Percentiles rank a stretch among this genome's conserved stretches.
Evolutionary conservation across 2,329 filamentous ascomycete genomes (phyloP).

Genomic region (Diplodia mutila): DNA sequence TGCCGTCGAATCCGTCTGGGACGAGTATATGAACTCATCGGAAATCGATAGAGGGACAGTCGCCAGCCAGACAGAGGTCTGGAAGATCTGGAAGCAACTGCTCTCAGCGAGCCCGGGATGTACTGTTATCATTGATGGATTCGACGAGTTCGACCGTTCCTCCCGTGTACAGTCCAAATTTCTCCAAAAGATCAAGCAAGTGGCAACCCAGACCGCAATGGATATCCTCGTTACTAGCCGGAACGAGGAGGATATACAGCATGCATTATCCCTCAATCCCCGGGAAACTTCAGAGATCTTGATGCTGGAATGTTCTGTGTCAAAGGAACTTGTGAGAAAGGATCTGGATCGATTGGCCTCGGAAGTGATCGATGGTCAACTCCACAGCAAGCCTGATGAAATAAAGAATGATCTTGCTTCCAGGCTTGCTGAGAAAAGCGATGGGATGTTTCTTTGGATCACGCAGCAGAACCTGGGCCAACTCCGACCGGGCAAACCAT

Average conservation of each 20-base stretch:
- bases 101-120: not conserved
- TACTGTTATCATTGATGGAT: not conserved
- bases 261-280: not conserved
- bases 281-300: not conserved
- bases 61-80: not conserved
- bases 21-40: not conserved
- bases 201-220: not conserved
- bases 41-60: not conserved
- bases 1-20: not conserved
- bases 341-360: not conserved
- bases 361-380: not conserved
- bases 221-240: not conserved
- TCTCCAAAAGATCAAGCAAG: not conserved
- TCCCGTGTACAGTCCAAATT: not conserved
- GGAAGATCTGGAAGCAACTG: not conserved
- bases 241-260: not conserved
- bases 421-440: not conserved
- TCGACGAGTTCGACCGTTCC: not conserved
- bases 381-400: not conserved
- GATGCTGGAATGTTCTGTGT: not conserved
- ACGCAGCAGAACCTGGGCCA: not conserved
- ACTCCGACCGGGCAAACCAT: not conserved
- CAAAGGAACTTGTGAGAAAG: not conserved
- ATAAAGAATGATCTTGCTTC: not conserved
- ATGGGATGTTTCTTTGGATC: not conserved